A percentile compares a stretch with the other conserved stretches of the same genome.
Evolutionary conservation across 2,329 filamentous ascomycete species (phyloP).

Genomic region (Thielaviopsis euricoi): DNA sequence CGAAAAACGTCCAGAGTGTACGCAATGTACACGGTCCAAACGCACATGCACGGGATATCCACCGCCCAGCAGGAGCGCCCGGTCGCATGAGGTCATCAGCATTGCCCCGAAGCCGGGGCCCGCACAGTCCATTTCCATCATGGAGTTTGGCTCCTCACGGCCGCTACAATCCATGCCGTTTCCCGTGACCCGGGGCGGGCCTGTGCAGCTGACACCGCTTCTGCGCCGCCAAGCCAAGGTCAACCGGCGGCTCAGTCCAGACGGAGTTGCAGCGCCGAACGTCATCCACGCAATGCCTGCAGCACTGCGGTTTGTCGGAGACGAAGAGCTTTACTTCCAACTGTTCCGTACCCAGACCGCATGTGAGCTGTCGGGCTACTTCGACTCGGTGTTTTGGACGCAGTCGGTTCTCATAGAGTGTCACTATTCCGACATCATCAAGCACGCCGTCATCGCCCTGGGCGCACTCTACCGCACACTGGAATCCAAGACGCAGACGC

Average conservation of each 20-base stretch:
- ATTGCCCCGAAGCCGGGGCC: slow-evolving; percentile 31
- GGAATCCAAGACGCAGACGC: slow-evolving; percentile 37
- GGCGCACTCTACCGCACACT: slow-evolving; percentile 51
- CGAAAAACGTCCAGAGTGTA: slow-evolving; percentile 42
- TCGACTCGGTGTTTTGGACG: slow-evolving; percentile 50
- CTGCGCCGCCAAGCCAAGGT: slow-evolving; percentile 2
- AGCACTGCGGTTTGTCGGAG: slow-evolving; percentile 2
- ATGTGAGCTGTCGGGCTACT: slow-evolving; percentile 48
- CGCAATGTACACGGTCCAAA: slow-evolving; percentile 41
- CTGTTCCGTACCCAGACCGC: slow-evolving; percentile 45
- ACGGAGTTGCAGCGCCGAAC: slow-evolving; percentile 6
- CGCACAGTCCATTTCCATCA: not conserved
- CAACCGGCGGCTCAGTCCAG: not conserved
- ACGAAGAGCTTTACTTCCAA: slow-evolving; percentile 44
- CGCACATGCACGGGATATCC: slow-evolving; percentile 45
- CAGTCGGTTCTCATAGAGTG: slow-evolving; percentile 46
- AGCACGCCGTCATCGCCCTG: slow-evolving; percentile 48
- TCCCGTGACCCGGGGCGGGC: not conserved
- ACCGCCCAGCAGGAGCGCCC: slow-evolving; percentile 32
- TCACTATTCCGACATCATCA: slow-evolving; percentile 42
- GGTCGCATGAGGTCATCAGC: slow-evolving; percentile 28
- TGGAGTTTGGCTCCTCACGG: not conserved
- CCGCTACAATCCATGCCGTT: not conserved
- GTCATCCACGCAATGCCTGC: slow-evolving; percentile 1
- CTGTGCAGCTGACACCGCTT: not conserved